Conservation (phyloP, 179 eudicot genomes). For the Pouteria campechiana region DNA sequence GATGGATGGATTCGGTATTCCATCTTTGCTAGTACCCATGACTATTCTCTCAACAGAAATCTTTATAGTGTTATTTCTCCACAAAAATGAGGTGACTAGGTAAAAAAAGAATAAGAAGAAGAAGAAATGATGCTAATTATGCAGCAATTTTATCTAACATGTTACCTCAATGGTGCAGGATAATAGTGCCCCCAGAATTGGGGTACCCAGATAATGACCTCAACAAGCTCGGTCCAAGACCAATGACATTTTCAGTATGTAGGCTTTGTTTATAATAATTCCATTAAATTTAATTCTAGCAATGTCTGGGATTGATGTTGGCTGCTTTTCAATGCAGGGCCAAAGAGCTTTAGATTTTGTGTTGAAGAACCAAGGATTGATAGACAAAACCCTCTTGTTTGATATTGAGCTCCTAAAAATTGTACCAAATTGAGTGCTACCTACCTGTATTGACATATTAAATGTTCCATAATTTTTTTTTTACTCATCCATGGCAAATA, state of each 20-base stretch:
- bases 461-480: no score
- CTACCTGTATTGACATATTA: no score
- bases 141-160: no score
- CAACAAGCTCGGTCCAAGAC: slow-evolving; percentile 84
- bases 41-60: no score
- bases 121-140: no score
- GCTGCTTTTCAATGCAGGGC: slow-evolving; percentile 34
- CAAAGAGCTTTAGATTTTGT: slow-evolving; percentile 94
- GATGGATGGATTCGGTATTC: no score
- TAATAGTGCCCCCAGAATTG: slow-evolving; percentile 89
- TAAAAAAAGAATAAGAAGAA: no score
- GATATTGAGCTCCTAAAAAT: slow-evolving; percentile 96
- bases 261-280: not conserved
- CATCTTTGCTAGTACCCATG: no score
- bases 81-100: no score
- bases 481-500: no score
- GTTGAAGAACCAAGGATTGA: slow-evolving; percentile 83
- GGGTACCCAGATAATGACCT: slow-evolving; percentile 87
- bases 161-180: slow-evolving; percentile 57
- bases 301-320: not conserved
- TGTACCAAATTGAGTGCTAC: slow-evolving; percentile 37
- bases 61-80: no score
- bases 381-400: slow-evolving; percentile 88
- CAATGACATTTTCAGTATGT: slow-evolving; percentile 89
- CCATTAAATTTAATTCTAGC: not conserved